Evolutionary conservation across 2,329 filamentous ascomycete genomes (phyloP), one percentile per base, ranked within the genome.

Genomic region (Exophiala alcalophila): DNA sequence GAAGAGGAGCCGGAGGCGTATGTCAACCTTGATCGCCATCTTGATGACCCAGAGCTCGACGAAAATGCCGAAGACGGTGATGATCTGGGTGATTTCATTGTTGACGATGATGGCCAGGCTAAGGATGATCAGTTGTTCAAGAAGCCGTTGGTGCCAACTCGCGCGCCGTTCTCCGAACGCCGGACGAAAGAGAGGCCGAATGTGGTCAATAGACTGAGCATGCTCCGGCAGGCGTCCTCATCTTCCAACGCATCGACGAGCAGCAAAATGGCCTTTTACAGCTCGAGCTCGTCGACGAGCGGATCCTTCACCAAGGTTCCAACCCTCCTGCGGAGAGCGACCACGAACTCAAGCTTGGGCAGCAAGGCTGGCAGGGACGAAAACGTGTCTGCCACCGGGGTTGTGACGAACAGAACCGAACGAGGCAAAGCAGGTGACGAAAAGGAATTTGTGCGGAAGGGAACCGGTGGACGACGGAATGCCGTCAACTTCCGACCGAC

Each of bases 21-120:
- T 15, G 62, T 64, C 19, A 65, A 71, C 42, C 50, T 61, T 19
- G 64, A 62, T 44, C 56, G 60, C 19, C 76, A 72, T n/a, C 71
- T 71, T 46, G 72, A 74, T 3, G 73, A 72, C 26, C 74, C 77
- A 28, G 70, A 70, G 5, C 71, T 69, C 7, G 72, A 76, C n/a
- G 70, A 74, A 25, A 66, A 65, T 8, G 69, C 69, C 6, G 77
- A 80, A 49, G 74, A 80, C 3, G 59, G 63, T 14, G 52, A 57
- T 10, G 44, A 52, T 12, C 45, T 53, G 28, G 52, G 43, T 14
- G 54, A 54, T 33, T 55, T 59, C 39, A 37, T 60, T 41, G 54
- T 56, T 15, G 50, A 55, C 16, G 59, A 61, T 18, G 54, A 58
- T 5, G 59, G 55, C 63, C 51, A 52, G 15, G 52, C 59, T 21